phyloP scores from a whole-genome alignment of 2,329 filamentous ascomycete species.

The Fusarium penzigii region DNA sequence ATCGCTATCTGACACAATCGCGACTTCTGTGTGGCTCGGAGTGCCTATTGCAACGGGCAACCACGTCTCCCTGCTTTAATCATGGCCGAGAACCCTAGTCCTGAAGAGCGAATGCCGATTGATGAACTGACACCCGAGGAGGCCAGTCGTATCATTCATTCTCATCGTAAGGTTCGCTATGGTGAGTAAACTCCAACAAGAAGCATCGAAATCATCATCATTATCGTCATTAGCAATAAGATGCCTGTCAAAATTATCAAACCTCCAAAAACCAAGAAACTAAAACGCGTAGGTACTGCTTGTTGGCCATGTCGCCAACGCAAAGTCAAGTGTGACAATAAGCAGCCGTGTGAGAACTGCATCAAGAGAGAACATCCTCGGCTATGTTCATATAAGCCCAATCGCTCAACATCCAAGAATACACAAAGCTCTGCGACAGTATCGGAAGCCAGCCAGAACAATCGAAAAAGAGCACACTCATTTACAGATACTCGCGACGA shows the following conservation, averaged over 20 bases:
- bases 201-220: too few relatives aligned
- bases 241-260: too few relatives aligned
- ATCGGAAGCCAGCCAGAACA: conserved; percentile 25
- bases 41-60: conserved; percentile 18
- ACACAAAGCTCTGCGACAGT: conserved; percentile 17
- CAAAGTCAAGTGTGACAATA: conserved; percentile 71
- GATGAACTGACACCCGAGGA: conserved; percentile 65
- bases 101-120: conserved; percentile 47
- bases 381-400: conserved; percentile 68
- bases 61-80: conserved; percentile 23
- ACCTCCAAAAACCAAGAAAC: not conserved
- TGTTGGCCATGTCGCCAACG: conserved; percentile 69
- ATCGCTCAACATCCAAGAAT: conserved; percentile 44
- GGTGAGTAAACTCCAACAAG: conserved; percentile 45
- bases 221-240: too few relatives aligned
- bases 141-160: conserved; percentile 68
- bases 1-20: conserved; percentile 22
- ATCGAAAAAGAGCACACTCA: conserved; percentile 38
- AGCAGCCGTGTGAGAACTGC: conserved; percentile 68
- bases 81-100: conserved; percentile 48
- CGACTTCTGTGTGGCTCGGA: conserved; percentile 28
- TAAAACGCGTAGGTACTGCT: conserved; percentile 50
- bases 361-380: conserved; percentile 65
- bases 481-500: conserved; percentile 32
- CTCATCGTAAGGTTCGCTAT: conserved; percentile 68